These are phyloP conservation scores for Pachyrhizus erosus DNA, from an alignment of 306 rosid species.

Conservation along the genomic window DNA sequence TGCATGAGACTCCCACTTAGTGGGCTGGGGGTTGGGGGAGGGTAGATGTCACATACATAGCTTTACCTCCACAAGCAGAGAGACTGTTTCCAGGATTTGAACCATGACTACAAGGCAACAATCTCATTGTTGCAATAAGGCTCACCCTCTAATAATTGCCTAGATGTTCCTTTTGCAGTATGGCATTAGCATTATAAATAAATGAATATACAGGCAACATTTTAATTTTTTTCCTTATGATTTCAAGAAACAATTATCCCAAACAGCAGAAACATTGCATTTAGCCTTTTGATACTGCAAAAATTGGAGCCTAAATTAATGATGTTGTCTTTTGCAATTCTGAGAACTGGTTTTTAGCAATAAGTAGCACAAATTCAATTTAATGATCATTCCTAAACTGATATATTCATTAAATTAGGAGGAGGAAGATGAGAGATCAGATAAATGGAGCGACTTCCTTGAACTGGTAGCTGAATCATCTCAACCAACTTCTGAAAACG, in stretches of 20 bases:
- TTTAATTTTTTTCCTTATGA: background rate
- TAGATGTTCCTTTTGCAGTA: conserved; percentile 20
- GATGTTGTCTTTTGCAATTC: conserved; percentile 10
- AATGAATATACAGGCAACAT: background rate
- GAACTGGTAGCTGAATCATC: conserved; percentile 55
- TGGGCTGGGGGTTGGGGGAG: background rate
- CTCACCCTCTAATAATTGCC: background rate
- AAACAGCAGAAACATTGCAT: conserved; percentile 14
- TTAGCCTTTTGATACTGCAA: conserved; percentile 3
- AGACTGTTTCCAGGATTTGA: background rate
- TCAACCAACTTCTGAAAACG: conserved; percentile 49
- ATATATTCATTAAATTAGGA: conserved; percentile 62
- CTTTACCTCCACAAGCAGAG: background rate
- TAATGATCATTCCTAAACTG: conserved; percentile 11
- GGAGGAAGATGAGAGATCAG: conserved; percentile 87
- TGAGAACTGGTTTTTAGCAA: conserved; percentile 17
- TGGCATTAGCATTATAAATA: background rate
- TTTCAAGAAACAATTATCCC: conserved; percentile 14
- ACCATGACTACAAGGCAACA: background rate
- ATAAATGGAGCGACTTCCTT: conserved; percentile 79
- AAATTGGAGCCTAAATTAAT: conserved; percentile 23
- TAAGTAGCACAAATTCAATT: conserved; percentile 22
- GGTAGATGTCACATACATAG: background rate
- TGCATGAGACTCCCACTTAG: background rate
- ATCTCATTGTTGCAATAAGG: background rate